Base-by-base conservation (phyloP, 2,329 filamentous ascomycete genomes). In the Tolypocladium nubicola region DNA sequence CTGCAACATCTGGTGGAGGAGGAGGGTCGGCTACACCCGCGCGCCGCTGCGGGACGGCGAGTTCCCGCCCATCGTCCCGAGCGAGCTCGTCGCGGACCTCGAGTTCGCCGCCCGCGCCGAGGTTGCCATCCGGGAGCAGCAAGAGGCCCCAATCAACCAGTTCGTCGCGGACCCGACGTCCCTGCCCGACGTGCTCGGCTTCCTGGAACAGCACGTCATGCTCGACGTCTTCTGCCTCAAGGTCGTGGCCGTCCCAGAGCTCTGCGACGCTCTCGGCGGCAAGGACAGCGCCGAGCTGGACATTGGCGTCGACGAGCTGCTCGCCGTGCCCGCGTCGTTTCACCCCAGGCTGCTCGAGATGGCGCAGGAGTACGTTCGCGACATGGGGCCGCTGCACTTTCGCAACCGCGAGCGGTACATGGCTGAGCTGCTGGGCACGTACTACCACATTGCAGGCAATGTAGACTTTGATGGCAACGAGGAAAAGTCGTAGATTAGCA, bases 1-100 rank as follows among this genome's bases (percentile, higher is more conserved):
- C 9, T 76, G 75, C 63, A 81, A 81, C 54, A 66, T 72, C n/a
- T 74, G 77, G 65, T 81, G 77, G 76, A 67, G 78, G 1, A 65
- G 64, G 4, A 66, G 71, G 26, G 70, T 81, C 1, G 78, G 77
- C 1, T 81, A 82, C 57, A 56, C 61, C 2, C 61, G 63, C 8
- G 40, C 54, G 23, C 40, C 16, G 55, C 41, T 30, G 43, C 55
- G 35, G 8, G 21, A 45, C 1, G 26, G 8, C 35, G 33, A 39
- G 13, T 50, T 57, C 16, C 56, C 56, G 4, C 39, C 55, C 37
- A 55, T 61, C 8, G 40, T 26, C 19, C 53, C 53, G 10, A 21
- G 21, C 45, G 59, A 63, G 19, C 60, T 65, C 30, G 49, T 58
- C 23, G 56, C 58, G 14, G 58, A 58, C 6, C 60, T 65, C 37